Evolutionary conservation across 2,329 filamentous ascomycete genomes (phyloP), one percentile per base, ranked within the genome.

Genomic region (Ophiostoma novo-ulmi): DNA sequence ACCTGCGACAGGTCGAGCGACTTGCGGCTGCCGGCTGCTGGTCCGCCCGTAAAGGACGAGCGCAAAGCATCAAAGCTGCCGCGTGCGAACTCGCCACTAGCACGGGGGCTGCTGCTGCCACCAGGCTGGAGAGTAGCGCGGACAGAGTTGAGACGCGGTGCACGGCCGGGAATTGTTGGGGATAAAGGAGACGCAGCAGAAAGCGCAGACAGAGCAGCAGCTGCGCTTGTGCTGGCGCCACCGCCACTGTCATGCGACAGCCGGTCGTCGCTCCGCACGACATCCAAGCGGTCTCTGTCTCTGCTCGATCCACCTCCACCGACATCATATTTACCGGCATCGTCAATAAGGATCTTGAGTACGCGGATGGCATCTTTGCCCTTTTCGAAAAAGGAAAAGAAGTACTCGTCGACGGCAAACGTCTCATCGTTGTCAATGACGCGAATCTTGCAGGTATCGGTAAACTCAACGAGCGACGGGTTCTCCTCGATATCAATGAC

Each of bases 341-440:
- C 88, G 67, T 91, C 89, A 11, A 93, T 85, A 69, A 96, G 82
- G 61, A 88, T 87, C 73, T 88, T 91, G 69, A 99, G 83, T 2
- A 95, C 86, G 68, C 89, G 88, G 73, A 97, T 87, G 17, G 93
- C 94, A 75, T 97, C 92, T 76, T 91, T 89, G 7, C 93, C 93
- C 73, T 89, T 89, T 75, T 88, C 91, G 78, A 97, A 97, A 80
- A 98, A 98, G 0, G 94, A 95, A 79, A 99, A 98, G 78, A 96
- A 98, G 78, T 98, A 97, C 88, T 99, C 95, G 76, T 99, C 95
- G 74, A 98, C 92, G 2, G 94, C 94, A 80, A 91, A 98, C 0
- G 93, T 96, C 79, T 97, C 94, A 74, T 95, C 92, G 74, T 93
- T 96, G 77, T 97, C 94, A 71, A 98, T 89, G 63, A 97, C 93